Base-by-base conservation (phyloP, 805 yeast genomes). In the Spathaspora girioi region DNA sequence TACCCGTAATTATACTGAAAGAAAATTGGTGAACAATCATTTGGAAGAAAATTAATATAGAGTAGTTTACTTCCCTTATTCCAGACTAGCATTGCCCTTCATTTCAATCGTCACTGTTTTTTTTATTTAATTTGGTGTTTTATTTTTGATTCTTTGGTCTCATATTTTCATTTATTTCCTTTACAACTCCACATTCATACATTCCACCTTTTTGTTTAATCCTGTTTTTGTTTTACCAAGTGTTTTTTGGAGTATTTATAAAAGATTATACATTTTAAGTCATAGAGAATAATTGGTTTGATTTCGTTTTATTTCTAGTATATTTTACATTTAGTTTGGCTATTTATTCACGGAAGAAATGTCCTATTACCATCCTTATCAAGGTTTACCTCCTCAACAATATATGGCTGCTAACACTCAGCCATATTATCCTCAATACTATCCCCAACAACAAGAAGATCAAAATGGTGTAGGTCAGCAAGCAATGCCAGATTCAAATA, bases 351-450 rank as follows among this genome's bases (percentile, higher is more conserved):
- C 14, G 12, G 11, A 23, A 42, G 31, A 47, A 53, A 73, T 74
- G 78, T 65, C 77, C 42, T 73, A 71, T 63, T 73, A 71, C 59
- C 73, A 71, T 47, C 73, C 71, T 14, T 73, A 66, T 57, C 77
- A 68, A 54, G 70, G 68, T 42, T 57, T 65, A 15, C 69, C 75
- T 48, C 69, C 75, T 48, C 77, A 71, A 51, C 74, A 66, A 52
- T 70, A 66, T 56, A 59, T 67, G 52, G 56, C 62, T 23, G 26
- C 26, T 23, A 23, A 3, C 3, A 23, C 26, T 8, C 75, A 68
- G 50, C 68, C 68, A 2, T 72, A 64, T 56, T 68, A 70, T 54
- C 67, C 69, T 8, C 75, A 66, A 50, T 68, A 62, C 52, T 66
- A 63, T 44, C 57, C 54, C 18, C 56, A 53, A 46, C 56, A 53